These are phyloP conservation scores for Phytophthora idaei DNA, from an alignment of 352 stramenopile species.

Conservation along the genomic window DNA sequence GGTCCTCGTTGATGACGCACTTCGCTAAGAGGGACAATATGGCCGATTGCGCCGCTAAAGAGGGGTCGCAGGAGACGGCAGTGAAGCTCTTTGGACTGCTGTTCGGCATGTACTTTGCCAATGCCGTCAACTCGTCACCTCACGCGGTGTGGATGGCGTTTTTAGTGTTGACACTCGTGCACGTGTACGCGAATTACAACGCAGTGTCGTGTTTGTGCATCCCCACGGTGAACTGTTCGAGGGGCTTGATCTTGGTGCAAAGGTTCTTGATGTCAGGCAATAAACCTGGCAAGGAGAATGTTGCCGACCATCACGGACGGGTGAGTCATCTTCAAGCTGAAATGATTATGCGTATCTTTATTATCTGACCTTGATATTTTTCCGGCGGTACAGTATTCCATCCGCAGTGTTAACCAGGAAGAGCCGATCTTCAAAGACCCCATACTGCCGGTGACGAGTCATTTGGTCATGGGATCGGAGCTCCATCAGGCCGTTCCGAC, in stretches of 20 bases:
- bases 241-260: slow-evolving; percentile 61
- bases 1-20: slow-evolving; percentile 91
- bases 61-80: slow-evolving; percentile 95
- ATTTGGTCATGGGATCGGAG: slow-evolving; percentile 68
- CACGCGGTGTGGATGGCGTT: slow-evolving; percentile 91
- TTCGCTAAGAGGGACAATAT: slow-evolving; percentile 89
- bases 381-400: slow-evolving; percentile 40
- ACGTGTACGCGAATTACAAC: slow-evolving; percentile 96
- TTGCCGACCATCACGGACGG: slow-evolving; percentile 31
- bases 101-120: slow-evolving; percentile 87
- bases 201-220: slow-evolving; percentile 90
- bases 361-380: slow-evolving; percentile 9
- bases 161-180: slow-evolving; percentile 89
- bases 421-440: slow-evolving; percentile 66
- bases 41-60: slow-evolving; percentile 94
- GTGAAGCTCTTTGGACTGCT: slow-evolving; percentile 94
- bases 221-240: slow-evolving; percentile 86
- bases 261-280: slow-evolving; percentile 40
- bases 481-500: slow-evolving; percentile 48
- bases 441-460: slow-evolving; percentile 43
- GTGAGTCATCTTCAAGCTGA: slow-evolving; percentile 26
- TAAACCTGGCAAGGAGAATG: slow-evolving; percentile 34
- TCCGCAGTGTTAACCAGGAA: slow-evolving; percentile 66
- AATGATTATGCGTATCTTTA: slow-evolving; percentile 19
- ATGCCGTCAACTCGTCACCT: slow-evolving; percentile 67